Percentiles rank a stretch among this genome's conserved stretches.
Evolutionary conservation across 192 early-diverging fungal species (phyloP).

Genomic region (Chytriomyces sp.): DNA sequence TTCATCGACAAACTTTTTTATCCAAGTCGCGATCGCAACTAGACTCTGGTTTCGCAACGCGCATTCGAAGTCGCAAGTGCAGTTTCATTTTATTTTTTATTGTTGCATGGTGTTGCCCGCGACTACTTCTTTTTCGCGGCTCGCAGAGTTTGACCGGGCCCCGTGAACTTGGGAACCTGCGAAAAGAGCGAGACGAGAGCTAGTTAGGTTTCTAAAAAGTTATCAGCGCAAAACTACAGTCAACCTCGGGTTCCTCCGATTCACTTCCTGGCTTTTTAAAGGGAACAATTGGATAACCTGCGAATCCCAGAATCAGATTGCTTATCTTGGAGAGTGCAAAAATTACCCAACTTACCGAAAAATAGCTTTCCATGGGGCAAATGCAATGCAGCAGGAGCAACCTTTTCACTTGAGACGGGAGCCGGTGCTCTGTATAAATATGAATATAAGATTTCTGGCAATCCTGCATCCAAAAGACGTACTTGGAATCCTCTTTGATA

Average conservation of each 20-base stretch:
- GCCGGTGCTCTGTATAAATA: background rate
- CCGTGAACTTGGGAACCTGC: conserved; percentile 40
- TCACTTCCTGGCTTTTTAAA: conserved; percentile 53
- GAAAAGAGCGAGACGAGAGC: background rate
- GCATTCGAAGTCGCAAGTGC: too few relatives aligned
- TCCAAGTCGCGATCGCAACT: too few relatives aligned
- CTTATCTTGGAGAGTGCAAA: background rate
- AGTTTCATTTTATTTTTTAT: too few relatives aligned
- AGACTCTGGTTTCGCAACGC: too few relatives aligned
- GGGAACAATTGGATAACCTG: conserved; percentile 73
- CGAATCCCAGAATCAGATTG: background rate
- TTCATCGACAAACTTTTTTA: too few relatives aligned
- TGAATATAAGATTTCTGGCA: background rate
- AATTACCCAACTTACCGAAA: conserved; percentile 63
- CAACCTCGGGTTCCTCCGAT: conserved; percentile 12
- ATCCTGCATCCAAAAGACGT: conserved; percentile 4
- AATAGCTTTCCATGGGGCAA: conserved; percentile 86
- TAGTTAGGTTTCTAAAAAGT: too few relatives aligned
- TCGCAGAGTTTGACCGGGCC: conserved; percentile 60
- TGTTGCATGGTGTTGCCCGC: background rate
- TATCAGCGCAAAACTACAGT: background rate
- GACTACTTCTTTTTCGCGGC: conserved; percentile 50
- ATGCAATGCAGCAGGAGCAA: conserved; percentile 71
- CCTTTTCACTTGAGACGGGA: conserved; percentile 18
- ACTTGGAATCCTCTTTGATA: conserved; percentile 11